A percentile compares a stretch with the other conserved stretches of the same genome.
phyloP scores from a whole-genome alignment of 805 yeast species.

The Yarrowia keelungensis region DNA sequence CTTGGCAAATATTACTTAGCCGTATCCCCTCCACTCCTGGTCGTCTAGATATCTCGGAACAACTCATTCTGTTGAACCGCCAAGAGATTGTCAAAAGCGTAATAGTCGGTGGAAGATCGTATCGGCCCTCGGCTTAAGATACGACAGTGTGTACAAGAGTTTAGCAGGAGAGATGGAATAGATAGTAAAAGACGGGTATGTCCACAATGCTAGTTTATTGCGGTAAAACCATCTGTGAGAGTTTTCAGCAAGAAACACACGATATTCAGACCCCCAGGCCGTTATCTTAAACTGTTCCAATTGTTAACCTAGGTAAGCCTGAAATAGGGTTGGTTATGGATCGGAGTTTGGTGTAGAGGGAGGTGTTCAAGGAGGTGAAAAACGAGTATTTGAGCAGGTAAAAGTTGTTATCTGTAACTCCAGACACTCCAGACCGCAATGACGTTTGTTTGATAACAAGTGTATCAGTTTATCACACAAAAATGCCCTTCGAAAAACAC shows the following conservation, averaged over 20 bases:
- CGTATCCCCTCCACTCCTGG: not conserved
- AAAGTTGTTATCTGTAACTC: no score
- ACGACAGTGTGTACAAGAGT: not conserved
- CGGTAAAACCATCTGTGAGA: no score
- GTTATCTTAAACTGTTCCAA: not conserved
- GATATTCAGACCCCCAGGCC: not conserved
- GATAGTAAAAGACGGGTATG: no score
- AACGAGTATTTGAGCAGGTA: no score
- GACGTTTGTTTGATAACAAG: no score
- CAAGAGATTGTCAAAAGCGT: not conserved
- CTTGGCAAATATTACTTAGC: not conserved
- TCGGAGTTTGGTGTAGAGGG: not conserved
- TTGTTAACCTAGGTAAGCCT: not conserved
- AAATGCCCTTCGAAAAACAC: no score
- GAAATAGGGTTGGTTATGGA: not conserved
- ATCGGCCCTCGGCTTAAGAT: conserved; percentile 8
- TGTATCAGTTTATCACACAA: no score
- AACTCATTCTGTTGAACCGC: not conserved
- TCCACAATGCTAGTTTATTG: no score
- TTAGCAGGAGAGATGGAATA: no score
- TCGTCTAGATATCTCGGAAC: not conserved
- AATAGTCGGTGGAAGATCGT: not conserved
- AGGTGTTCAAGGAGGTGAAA: no score
- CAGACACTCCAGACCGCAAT: no score
- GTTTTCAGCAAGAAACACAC: not conserved